Percentiles rank a stretch among this genome's conserved stretches.
These are phyloP conservation scores for Naganishia onofrii DNA, from an alignment of 768 basidiomycete genomes.

Conservation along the genomic window DNA sequence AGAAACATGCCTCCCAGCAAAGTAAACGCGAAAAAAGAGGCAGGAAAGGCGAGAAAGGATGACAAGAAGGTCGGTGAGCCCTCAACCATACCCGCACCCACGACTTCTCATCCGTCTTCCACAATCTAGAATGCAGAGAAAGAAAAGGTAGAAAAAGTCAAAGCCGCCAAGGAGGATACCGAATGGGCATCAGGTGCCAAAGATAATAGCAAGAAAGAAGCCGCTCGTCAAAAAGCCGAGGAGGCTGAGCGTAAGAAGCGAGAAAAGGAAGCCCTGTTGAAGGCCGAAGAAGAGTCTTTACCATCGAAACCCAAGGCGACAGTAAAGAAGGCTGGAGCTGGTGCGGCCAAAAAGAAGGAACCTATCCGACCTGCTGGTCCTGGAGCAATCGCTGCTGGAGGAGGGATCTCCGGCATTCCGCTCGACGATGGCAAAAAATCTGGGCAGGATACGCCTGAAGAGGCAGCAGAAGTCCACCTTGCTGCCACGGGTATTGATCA, in stretches of 20 bases:
- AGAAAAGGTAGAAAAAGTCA: slow-evolving; percentile 41
- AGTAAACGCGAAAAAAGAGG: slow-evolving; percentile 87
- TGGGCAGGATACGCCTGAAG: slow-evolving; percentile 32
- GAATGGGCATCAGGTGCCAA: slow-evolving; percentile 54
- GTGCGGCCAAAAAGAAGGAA: slow-evolving; percentile 53
- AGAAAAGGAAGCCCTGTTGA: slow-evolving; percentile 76
- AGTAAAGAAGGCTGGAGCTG: slow-evolving; percentile 57
- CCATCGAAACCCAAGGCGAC: slow-evolving; percentile 58
- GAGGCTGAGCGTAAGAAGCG: slow-evolving; percentile 67
- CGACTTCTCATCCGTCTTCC: slow-evolving; percentile 2
- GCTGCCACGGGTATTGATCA: slow-evolving; percentile 85
- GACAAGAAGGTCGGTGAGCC: slow-evolving; percentile 48
- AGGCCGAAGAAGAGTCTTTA: slow-evolving; percentile 74
- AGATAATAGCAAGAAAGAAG: slow-evolving; percentile 42
- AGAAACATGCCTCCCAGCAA: slow-evolving; percentile 71
- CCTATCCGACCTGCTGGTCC: slow-evolving; percentile 66
- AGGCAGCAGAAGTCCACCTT: slow-evolving; percentile 60
- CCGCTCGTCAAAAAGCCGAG: slow-evolving; percentile 46
- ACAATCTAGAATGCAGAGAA: slow-evolving; percentile 39
- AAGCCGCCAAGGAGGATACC: slow-evolving; percentile 56
- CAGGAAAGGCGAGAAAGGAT: slow-evolving; percentile 73
- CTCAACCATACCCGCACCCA: background rate
- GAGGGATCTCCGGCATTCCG: slow-evolving; percentile 48
- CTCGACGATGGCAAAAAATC: slow-evolving; percentile 28
- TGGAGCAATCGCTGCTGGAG: slow-evolving; percentile 79